These are phyloP conservation scores for Leishmania martiniquensis DNA, from an alignment of 208 protist species.

Conservation along the genomic window DNA sequence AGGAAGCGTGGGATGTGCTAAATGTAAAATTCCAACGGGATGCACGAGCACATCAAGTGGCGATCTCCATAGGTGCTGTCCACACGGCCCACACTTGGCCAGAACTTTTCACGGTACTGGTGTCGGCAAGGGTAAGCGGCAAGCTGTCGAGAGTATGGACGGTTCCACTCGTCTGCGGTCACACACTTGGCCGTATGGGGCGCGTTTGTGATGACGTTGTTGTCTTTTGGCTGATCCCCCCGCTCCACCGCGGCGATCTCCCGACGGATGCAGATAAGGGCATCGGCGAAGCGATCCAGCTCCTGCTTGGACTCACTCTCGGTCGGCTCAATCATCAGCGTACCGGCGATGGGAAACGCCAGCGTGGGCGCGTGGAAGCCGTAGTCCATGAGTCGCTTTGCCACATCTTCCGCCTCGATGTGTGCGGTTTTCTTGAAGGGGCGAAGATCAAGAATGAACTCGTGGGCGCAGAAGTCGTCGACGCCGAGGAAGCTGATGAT, in stretches of 20 bases:
- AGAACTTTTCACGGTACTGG: slow-evolving; percentile 94
- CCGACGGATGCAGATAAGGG: slow-evolving; percentile 95
- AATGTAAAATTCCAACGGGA: slow-evolving; percentile 78
- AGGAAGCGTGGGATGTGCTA: background rate
- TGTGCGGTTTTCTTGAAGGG: slow-evolving; percentile 93
- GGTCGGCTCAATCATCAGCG: slow-evolving; percentile 98
- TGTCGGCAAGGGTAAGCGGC: slow-evolving; percentile 94
- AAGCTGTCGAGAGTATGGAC: slow-evolving; percentile 92
- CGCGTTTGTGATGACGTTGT: slow-evolving; percentile 97
- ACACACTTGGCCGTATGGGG: slow-evolving; percentile 95
- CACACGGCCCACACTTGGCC: slow-evolving; percentile 93
- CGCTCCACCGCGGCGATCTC: slow-evolving; percentile 96
- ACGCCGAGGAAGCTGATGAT: slow-evolving; percentile 92
- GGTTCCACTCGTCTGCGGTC: slow-evolving; percentile 88
- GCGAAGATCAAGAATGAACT: slow-evolving; percentile 98
- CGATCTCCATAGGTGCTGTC: slow-evolving; percentile 97
- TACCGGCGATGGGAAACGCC: slow-evolving; percentile 90
- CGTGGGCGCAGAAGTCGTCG: slow-evolving; percentile 92
- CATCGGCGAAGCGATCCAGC: slow-evolving; percentile 96
- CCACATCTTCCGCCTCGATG: slow-evolving; percentile 96
- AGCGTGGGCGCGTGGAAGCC: slow-evolving; percentile 98
- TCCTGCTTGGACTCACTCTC: slow-evolving; percentile 96
- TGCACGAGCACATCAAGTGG: slow-evolving; percentile 95
- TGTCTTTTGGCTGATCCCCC: slow-evolving; percentile 82
- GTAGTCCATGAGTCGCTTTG: slow-evolving; percentile 98